A percentile compares a stretch with the other conserved stretches of the same genome.
Evolutionary conservation across 148 eudicot species (phyloP).

Genomic region (Simmondsia chinensis): DNA sequence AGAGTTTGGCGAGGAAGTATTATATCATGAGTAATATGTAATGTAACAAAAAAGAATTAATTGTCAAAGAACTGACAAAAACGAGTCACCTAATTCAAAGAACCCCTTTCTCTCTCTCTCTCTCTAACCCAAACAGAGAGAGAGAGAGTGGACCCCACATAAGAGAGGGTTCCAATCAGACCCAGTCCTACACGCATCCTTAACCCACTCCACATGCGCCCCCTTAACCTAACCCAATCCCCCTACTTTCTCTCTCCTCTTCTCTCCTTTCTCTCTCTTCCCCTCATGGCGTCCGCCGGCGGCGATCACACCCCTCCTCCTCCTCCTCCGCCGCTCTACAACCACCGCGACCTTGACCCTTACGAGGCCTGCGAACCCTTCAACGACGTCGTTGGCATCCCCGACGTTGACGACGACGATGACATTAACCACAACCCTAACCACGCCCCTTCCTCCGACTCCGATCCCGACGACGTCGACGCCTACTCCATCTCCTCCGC

Average conservation of each 20-base stretch:
- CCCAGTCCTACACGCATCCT: slow-evolving; percentile 17
- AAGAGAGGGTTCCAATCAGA: neutral
- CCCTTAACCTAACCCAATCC: slow-evolving; percentile 9
- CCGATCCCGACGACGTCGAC: slow-evolving; percentile 15
- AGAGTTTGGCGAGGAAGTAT: no score
- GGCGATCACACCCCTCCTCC: neutral
- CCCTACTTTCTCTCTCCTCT: neutral
- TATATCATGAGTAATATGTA: no score
- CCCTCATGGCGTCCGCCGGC: no score
- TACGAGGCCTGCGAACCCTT: slow-evolving; percentile 36
- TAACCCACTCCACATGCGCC: neutral
- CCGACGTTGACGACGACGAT: slow-evolving; percentile 19
- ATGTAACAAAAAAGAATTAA: no score
- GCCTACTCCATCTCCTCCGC: slow-evolving; percentile 6
- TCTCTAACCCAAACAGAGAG: neutral
- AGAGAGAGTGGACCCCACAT: no score
- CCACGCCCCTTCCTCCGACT: slow-evolving; percentile 22
- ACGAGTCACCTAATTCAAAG: no score
- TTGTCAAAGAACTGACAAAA: no score
- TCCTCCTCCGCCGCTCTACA: slow-evolving; percentile 13
- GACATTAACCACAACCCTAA: no score
- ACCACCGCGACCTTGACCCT: slow-evolving; percentile 40
- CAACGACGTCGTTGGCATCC: slow-evolving; percentile 27
- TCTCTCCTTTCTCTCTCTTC: neutral
- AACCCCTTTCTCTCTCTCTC: neutral